phyloP scores from a whole-genome alignment of 441 rosid genomes.

The Arabidopsis hybrid region DNA sequence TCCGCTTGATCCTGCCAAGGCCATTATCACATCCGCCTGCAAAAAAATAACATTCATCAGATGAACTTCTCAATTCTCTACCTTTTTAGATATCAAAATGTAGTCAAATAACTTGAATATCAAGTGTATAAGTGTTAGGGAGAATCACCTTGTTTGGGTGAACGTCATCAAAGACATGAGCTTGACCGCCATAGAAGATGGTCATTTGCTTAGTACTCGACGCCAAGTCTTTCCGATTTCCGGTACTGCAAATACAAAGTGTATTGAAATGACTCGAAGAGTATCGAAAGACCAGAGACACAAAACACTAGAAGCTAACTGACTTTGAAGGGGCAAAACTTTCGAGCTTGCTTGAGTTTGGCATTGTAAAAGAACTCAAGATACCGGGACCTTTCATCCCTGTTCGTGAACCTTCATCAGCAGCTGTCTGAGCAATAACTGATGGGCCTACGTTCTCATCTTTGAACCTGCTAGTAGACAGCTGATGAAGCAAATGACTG shows the following conservation, averaged over 20 bases:
- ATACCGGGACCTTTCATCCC: constrained; percentile 83
- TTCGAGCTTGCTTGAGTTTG: constrained; percentile 69
- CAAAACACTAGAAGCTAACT: constrained; percentile 36
- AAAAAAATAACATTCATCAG: constrained; percentile 19
- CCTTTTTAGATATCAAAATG: not conserved
- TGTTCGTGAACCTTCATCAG: constrained; percentile 98
- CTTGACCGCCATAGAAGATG: constrained; percentile 96
- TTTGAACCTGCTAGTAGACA: constrained; percentile 65
- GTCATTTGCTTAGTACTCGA: constrained; percentile 86
- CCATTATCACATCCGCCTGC: constrained; percentile 96
- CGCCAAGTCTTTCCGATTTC: constrained; percentile 62
- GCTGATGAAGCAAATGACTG: constrained; percentile 70
- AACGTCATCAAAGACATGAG: constrained; percentile 98
- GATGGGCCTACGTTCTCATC: constrained; percentile 60
- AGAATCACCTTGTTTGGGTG: constrained; percentile 80
- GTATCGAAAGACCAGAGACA: constrained; percentile 20
- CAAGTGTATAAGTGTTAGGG: not conserved
- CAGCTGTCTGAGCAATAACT: constrained; percentile 74
- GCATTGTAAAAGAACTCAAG: constrained; percentile 56
- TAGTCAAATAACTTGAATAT: constrained; percentile 9
- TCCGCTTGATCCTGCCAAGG: constrained; percentile 96
- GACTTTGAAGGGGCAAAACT: constrained; percentile 69
- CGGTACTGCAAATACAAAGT: constrained; percentile 28
- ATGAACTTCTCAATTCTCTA: constrained; percentile 13
- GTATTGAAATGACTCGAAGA: constrained; percentile 28